Evolutionary conservation across 164 flowering plant species (phyloP), one percentile per base, ranked within the genome.

Genomic region (Vitis amurensis): DNA sequence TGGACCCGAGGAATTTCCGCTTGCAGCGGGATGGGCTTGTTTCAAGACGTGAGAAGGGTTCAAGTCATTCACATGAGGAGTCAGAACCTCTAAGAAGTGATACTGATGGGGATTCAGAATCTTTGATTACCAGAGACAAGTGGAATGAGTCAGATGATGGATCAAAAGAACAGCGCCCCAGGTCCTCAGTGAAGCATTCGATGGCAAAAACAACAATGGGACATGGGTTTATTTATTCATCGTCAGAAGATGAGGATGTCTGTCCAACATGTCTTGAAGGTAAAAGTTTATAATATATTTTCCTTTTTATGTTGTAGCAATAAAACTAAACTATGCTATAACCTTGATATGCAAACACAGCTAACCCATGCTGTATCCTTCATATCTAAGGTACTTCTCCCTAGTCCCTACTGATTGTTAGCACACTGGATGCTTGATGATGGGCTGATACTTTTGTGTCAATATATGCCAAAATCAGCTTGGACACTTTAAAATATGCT

Each of bases 261-360:
- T 95, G 99, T 78, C 99, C 98, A 60, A 95, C 98, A 63, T 95
- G 99, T 77, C 97, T 95, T 65, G 99, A 95, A 86, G 98, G 99
- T 95, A 81, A 50, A 52, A 9, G n/a, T 65, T 10, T 37, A 4
- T 23, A 9, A 8, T 44, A 5, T 29, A 27, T 31, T 61, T n/a
- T 72, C 9, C 8, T 30, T 47, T 2, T 67, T 19, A 2, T 17
- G 63, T 49, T 23, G 27, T 6, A 37, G 44, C 44, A 37, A 37
- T 37, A 37, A 37, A 6, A 37, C 44, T 49, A 10, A 64, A 3
- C 67, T 50, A 37, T 37, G 44, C 8, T 37, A 37, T 37, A 37
- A 37, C 7, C 44, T 37, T 37, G 7, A 37, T 37, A 37, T 37
- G 44, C 44, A 37, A 37, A 37, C 44, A 37, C 7, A 6, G 44